Conservation (phyloP, 1,284 basidiomycete genomes). For the Stereum hirsutum region DNA sequence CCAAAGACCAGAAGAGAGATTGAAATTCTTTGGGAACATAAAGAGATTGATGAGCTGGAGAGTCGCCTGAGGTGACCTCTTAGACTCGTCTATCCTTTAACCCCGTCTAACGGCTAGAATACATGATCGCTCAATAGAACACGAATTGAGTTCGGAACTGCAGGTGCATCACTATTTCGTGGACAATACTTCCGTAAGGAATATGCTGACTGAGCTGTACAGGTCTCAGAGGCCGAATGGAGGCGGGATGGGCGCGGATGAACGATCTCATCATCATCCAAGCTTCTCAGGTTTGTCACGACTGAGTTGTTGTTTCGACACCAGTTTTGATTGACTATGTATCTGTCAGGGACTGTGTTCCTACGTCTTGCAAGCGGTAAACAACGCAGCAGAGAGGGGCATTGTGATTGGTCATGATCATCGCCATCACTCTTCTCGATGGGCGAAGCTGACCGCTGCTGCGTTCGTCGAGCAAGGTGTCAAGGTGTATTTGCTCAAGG, state of each 20-base stretch:
- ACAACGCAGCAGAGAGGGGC: constrained; percentile 46
- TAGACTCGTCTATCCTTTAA: background rate
- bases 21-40: constrained; percentile 13
- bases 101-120: too few species aligned
- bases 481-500: constrained; percentile 62
- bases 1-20: constrained; percentile 19
- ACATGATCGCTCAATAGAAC: too few species aligned
- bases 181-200: background rate
- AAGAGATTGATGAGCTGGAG: constrained; percentile 15
- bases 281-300: constrained; percentile 57
- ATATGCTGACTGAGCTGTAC: background rate
- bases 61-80: constrained; percentile 19
- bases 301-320: too few species aligned
- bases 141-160: constrained; percentile 81
- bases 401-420: constrained; percentile 81
- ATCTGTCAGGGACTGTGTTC: constrained; percentile 60
- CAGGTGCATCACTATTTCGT: constrained; percentile 20
- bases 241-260: constrained; percentile 80
- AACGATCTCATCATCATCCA: constrained; percentile 81
- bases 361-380: constrained; percentile 50
- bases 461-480: constrained; percentile 57
- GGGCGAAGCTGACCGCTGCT: constrained; percentile 66
- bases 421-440: constrained; percentile 65
- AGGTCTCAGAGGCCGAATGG: constrained; percentile 78
- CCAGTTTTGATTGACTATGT: too few species aligned